These are phyloP conservation scores for Rhynchospora breviuscula DNA, from an alignment of 176 grass and related monocot species.

Conservation along the genomic window DNA sequence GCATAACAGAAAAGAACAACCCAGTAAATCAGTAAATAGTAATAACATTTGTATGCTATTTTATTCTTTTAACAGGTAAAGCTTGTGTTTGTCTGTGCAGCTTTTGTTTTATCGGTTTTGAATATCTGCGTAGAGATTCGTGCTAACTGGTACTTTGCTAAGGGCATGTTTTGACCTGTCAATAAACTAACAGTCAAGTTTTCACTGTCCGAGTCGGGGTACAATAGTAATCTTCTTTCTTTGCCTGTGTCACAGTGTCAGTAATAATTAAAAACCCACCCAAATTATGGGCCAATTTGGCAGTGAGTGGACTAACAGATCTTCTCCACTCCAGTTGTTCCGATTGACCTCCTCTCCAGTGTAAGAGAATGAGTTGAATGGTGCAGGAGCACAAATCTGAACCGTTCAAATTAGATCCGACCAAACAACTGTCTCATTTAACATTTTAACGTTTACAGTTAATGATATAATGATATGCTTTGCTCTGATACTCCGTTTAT, in stretches of 20 bases:
- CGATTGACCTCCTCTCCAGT: background rate
- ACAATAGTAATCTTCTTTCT: background rate
- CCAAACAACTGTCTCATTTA: background rate
- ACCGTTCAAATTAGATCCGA: background rate
- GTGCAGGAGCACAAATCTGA: background rate
- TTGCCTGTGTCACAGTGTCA: background rate
- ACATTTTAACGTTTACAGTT: no score
- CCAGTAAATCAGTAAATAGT: background rate
- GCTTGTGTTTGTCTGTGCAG: background rate
- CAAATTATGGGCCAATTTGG: background rate
- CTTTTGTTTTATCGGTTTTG: slow-evolving; percentile 19
- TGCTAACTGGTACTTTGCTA: background rate
- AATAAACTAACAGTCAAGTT: background rate
- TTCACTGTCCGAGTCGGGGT: background rate
- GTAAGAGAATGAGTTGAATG: background rate
- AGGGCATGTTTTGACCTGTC: background rate
- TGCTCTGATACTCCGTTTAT: background rate
- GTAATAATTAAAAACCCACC: background rate
- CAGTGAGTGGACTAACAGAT: background rate
- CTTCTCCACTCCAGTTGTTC: background rate
- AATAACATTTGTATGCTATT: background rate
- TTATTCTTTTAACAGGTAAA: background rate
- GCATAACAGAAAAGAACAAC: background rate
- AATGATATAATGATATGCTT: no score
- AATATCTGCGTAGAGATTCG: slow-evolving; percentile 12